Base-by-base conservation (phyloP, 345 rosid species). In the Melaleuca alternifolia region DNA sequence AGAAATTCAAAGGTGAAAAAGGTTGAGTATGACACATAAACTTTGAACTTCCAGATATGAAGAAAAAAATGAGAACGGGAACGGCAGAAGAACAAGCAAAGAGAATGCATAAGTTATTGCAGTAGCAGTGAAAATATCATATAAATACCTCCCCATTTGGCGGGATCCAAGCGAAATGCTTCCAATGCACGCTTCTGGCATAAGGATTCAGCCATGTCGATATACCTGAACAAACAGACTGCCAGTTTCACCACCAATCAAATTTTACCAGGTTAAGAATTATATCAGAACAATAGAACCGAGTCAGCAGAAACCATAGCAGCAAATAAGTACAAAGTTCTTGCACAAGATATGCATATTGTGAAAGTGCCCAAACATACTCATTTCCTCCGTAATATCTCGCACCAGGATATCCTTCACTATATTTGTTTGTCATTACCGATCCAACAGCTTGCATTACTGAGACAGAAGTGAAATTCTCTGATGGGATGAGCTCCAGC, bases 361-460 rank as follows among this genome's bases (percentile, higher is more conserved):
- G 6, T 11, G 57, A 33, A 82, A 51, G 86, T 21, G 77, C 61
- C 13, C 59, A 24, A 81, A 88, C 95, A 71, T 92, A 97, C 99
- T 97, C 98, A n/a, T 97, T 97, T 92, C 99, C 99, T 91, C 99
- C 99, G 82, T 97, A 97, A 92, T 97, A 97, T 96, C 99, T 92
- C 1, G 99, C 99, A 87, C 99, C 99, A 10, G 99, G 99, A 89
- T 97, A 97, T 82, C 99, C 99, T 94, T 97, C 99, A 93, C 99
- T 97, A 90, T 96, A 95, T 90, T 97, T 97, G 93, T 97, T 97
- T 87, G 99, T 97, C 99, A 97, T 97, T 57, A 97, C 92, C 86
- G 99, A 97, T 23, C 99, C 99, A 88, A 97, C 99, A 81, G 99
- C 99, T 96, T 95, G 98, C 99, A 97, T 97, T 87, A 97, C 99